A percentile compares a stretch with the other conserved stretches of the same genome.
These are phyloP conservation scores for Phytophthora cactorum DNA, from an alignment of 352 stramenopile genomes.

Conservation along the genomic window DNA sequence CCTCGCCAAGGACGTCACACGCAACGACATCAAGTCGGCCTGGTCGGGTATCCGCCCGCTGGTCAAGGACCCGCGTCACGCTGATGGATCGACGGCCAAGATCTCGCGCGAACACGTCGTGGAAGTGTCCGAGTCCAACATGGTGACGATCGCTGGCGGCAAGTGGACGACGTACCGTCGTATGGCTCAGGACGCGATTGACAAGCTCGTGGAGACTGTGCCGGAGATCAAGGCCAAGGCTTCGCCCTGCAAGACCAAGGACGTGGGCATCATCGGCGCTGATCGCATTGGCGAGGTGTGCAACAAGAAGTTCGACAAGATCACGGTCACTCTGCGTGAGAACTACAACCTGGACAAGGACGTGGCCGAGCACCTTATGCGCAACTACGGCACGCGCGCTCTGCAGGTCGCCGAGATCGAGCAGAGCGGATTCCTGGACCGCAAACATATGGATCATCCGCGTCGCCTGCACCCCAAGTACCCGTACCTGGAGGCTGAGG, in stretches of 20 bases:
- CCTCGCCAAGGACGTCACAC: conserved; percentile 88
- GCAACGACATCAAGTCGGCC: conserved; percentile 93
- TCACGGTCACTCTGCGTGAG: conserved; percentile 93
- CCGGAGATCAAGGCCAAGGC: conserved; percentile 81
- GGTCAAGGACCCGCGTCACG: conserved; percentile 90
- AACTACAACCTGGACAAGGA: conserved; percentile 95
- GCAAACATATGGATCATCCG: conserved; percentile 85
- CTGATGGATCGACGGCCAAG: conserved; percentile 81
- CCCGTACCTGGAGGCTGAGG: conserved; percentile 95
- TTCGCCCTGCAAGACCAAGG: conserved; percentile 72
- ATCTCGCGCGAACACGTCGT: conserved; percentile 96
- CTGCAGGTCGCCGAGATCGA: conserved; percentile 95
- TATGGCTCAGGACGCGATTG: conserved; percentile 96
- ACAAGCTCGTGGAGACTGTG: conserved; percentile 87
- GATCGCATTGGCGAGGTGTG: conserved; percentile 94
- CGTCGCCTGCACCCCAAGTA: conserved; percentile 93
- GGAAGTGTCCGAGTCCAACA: conserved; percentile 88
- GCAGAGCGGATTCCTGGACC: conserved; percentile 80
- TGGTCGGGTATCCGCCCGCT: conserved; percentile 97
- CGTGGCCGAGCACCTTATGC: conserved; percentile 94
- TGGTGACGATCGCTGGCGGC: conserved; percentile 95
- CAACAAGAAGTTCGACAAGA: conserved; percentile 97
- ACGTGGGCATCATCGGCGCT: conserved; percentile 88
- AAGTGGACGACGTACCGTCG: conserved; percentile 98
- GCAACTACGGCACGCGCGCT: conserved; percentile 96